phyloP scores from a whole-genome alignment of 2,329 filamentous ascomycete genomes.

The Colletotrichum magnum region DNA sequence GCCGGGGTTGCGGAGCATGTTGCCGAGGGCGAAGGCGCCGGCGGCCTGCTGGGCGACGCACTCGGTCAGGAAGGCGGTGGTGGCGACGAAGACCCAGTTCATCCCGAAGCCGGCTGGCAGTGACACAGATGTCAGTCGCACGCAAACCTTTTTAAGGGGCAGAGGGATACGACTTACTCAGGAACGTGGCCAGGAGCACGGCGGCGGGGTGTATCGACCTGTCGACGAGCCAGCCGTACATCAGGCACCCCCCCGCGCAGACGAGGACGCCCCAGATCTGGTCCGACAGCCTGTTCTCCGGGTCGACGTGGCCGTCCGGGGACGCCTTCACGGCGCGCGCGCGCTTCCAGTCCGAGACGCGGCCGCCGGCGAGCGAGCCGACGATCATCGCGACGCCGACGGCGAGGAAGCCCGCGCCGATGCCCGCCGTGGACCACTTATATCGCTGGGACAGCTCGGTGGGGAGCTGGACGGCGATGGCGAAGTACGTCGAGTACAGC shows the following conservation, averaged over 20 bases:
- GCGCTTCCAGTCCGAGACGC: constrained; percentile 54
- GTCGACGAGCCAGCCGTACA: constrained; percentile 58
- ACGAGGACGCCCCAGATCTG: constrained; percentile 57
- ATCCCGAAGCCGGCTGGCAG: constrained; percentile 52
- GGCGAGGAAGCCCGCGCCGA: constrained; percentile 54
- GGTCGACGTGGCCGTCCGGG: constrained; percentile 44
- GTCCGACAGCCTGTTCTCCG: constrained; percentile 55
- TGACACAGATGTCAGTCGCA: constrained; percentile 21
- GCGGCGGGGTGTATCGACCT: constrained; percentile 47
- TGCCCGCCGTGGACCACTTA: constrained; percentile 51
- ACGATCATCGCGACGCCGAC: constrained; percentile 44
- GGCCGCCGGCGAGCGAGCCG: constrained; percentile 54
- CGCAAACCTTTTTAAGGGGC: background rate
- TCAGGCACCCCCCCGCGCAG: constrained; percentile 52
- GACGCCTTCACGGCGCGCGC: constrained; percentile 40
- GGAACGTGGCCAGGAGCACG: constrained; percentile 47
- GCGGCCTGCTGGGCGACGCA: constrained; percentile 55
- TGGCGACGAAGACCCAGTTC: constrained; percentile 58
- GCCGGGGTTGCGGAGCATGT: constrained; percentile 56
- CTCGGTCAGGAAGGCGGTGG: constrained; percentile 57
- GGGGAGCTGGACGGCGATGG: constrained; percentile 49
- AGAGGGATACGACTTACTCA: constrained; percentile 43
- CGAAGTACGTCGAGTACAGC: constrained; percentile 51
- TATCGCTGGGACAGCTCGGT: constrained; percentile 47
- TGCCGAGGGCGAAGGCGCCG: constrained; percentile 55